Evolutionary conservation across 768 basidiomycete species (phyloP), one percentile per base, ranked within the genome.

Genomic region (Albatrellus ellisii): DNA sequence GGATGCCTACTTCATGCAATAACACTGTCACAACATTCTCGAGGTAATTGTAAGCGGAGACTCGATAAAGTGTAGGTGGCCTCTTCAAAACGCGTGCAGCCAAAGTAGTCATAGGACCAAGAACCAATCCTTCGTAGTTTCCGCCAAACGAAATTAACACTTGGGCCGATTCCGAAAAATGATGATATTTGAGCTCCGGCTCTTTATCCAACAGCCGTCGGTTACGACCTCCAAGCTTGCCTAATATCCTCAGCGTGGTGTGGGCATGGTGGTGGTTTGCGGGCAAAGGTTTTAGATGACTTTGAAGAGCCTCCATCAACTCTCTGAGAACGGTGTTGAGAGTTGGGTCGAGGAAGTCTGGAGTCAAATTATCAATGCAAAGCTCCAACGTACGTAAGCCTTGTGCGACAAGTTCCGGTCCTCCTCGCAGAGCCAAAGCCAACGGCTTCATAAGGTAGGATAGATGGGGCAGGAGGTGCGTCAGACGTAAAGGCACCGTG

Each of bases 291-390:
- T 83, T 88, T 36, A 99, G 66, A 53, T 92, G 83, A 50, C 76
- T 80, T 60, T 94, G 89, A 18, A 99, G 69, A 0, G 91, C 94
- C 47, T 85, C 84, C 87, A 91, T 98, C 43, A 99, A 66, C 48
- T 98, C 90, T 36, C 90, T 72, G 32, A 95, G 69, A 33, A 98
- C 91, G 0, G 86, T 88, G 47, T 79, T 87, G 49, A 98, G 75
- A 2, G 90, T 92, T 3, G 95, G 95, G 54, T 98, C 94, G 22
- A 99, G 72, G 66, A 98, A 98, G 61, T 98, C 95, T 2, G 90
- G 89, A 0, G 90, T 95, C 21, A 99, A 72, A 56, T 98, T 99
- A 65, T 99, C 95, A 54, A 98, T 94, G 62, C 94, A 98, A n/a
- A 99, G 70, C 59, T 99, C 95, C 45, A 99, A 73, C 0, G 95